Percentiles rank a stretch among this genome's conserved stretches.
Conservation (phyloP, 495 filamentous ascomycete species). For the Penicillium malachiteum region DNA sequence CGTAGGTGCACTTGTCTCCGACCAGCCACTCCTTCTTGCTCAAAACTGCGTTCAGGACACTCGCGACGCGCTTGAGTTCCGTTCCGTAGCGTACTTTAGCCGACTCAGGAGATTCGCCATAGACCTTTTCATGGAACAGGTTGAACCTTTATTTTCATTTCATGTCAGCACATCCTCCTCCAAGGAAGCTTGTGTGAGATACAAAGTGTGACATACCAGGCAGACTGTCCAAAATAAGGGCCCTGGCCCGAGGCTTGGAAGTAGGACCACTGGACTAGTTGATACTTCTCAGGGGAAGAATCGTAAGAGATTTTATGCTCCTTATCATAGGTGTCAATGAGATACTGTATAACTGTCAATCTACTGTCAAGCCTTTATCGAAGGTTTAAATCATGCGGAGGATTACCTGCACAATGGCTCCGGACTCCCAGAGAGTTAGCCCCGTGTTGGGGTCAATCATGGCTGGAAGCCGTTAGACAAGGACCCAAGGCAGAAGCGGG, state of each 20-base stretch:
- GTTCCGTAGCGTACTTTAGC: neutral
- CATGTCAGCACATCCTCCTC: neutral
- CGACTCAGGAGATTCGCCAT: neutral
- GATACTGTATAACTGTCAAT: constrained; percentile 32
- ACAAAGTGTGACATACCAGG: neutral
- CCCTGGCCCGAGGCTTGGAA: neutral
- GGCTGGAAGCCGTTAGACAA: constrained; percentile 2
- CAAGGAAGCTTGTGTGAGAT: neutral
- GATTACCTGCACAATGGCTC: constrained; percentile 53
- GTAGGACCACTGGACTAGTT: neutral
- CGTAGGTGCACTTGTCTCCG: neutral
- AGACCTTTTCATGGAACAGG: neutral
- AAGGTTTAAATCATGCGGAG: neutral
- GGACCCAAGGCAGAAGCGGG: neutral
- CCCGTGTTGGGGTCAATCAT: constrained; percentile 64
- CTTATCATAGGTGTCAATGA: constrained; percentile 62
- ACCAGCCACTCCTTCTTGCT: neutral
- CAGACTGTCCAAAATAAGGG: neutral
- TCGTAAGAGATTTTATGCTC: constrained; percentile 36
- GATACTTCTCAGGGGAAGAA: neutral
- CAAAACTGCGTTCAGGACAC: neutral
- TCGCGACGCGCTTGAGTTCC: neutral
- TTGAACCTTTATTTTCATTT: neutral
- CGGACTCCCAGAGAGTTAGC: constrained; percentile 61
- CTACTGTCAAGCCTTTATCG: neutral